Base-by-base conservation (phyloP, 1,284 basidiomycete genomes). In the Dichomitus squalens region DNA sequence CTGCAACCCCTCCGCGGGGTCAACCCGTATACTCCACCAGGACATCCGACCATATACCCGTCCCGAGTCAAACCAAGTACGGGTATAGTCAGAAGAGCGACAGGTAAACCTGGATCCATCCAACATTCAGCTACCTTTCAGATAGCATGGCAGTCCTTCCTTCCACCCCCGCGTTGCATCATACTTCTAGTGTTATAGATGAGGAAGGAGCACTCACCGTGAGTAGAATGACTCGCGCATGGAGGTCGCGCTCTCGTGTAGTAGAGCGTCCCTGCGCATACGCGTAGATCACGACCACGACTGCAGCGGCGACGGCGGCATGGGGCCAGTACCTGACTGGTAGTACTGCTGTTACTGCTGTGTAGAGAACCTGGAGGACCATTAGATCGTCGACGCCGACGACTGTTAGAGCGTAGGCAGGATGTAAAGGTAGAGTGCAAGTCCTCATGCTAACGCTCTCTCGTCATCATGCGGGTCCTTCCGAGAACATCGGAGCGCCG, bases 221-320 rank as follows among this genome's bases (percentile, higher is more conserved):
- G 8, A 92, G 70, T 4, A 92, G 70, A n/a, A 92, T 75, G 1
- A 81, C 79, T 7, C 88, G 76, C 0, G 81, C 84, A 75, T 92
- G 88, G 46, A 92, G 75, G 66, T 90, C 85, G 38, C 90, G 77
- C 63, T 92, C 90, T 36, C 90, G 75, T 50, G 72, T 83, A 1
- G 90, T 92, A 34, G 73, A 77, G 3, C 85, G 78, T 16, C 90
- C 90, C 72, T 90, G 87, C 3, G 83, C 75, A 69, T 88, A 83
- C 9, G 83, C 76, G 47, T 79, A 79, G 23, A 85, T 69, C 18
- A 82, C 76, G 36, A 82, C 69, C 44, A 84, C 59, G 7, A 71
- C 68, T 7, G 82, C 55, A 5, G 83, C 52, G 4, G 70, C 73
- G n/a, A 82, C 48, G 33, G 74, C 64, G n/a, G 77, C 78, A 64